These are phyloP conservation scores for Cicer cuneatum DNA, from an alignment of 306 rosid genomes.

Conservation along the genomic window DNA sequence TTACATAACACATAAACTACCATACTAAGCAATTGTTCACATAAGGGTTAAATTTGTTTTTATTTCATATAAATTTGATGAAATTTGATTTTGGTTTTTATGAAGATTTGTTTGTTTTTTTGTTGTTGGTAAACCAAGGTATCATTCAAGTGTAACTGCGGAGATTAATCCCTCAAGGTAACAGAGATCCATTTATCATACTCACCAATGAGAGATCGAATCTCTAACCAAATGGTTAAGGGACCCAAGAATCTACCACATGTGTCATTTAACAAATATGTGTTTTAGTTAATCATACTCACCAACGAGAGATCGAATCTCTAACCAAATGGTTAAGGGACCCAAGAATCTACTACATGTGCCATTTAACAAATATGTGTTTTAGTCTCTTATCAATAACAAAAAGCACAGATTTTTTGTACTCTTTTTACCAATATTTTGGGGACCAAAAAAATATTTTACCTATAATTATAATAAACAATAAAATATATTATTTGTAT, in stretches of 20 bases:
- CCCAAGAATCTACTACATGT: too few relatives aligned
- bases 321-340: too few relatives aligned
- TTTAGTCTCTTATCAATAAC: background rate
- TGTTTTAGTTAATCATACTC: background rate
- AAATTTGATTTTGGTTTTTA: background rate
- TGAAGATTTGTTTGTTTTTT: background rate
- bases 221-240: too few relatives aligned
- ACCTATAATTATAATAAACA: background rate
- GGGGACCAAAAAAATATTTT: background rate
- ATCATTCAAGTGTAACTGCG: too few relatives aligned
- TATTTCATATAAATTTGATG: background rate
- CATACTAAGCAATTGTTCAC: background rate
- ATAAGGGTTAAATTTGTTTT: background rate
- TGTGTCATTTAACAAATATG: too few relatives aligned
- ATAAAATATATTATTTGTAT: background rate
- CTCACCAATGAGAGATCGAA: too few relatives aligned
- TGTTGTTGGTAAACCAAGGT: too few relatives aligned
- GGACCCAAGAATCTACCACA: too few relatives aligned
- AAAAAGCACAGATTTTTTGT: background rate
- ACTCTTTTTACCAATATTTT: background rate
- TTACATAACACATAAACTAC: conserved; percentile 1
- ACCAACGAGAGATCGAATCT: too few relatives aligned
- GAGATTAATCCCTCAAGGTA: too few relatives aligned
- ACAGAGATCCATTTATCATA: too few relatives aligned
- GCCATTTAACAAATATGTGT: too few relatives aligned